A percentile compares a stretch with the other conserved stretches of the same genome.
phyloP scores from a whole-genome alignment of 1,139 yeast genomes.

The Yamadazyma dendronema region DNA sequence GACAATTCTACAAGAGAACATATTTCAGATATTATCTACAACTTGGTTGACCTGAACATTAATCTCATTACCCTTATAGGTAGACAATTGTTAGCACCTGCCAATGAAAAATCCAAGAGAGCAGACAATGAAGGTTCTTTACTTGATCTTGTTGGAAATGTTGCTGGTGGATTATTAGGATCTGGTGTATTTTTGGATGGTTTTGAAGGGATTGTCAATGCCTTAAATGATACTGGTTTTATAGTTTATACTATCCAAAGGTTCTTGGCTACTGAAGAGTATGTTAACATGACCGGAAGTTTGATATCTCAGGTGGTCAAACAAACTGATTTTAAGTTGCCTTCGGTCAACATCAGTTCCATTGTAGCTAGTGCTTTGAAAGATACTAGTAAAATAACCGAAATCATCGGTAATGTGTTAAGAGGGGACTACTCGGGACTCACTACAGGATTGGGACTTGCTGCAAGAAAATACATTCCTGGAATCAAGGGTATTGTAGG shows the following conservation, averaged over 20 bases:
- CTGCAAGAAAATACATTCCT: slow-evolving; percentile 24
- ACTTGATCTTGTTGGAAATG: slow-evolving; percentile 28
- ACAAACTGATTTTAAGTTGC: slow-evolving; percentile 23
- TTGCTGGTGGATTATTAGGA: slow-evolving; percentile 27
- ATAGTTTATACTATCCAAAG: slow-evolving; percentile 38
- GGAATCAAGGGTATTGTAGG: slow-evolving; percentile 31
- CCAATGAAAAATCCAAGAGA: slow-evolving; percentile 19
- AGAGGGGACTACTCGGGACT: slow-evolving; percentile 16
- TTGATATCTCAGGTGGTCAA: slow-evolving; percentile 25
- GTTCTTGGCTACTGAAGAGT: slow-evolving; percentile 34
- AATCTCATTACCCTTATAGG: slow-evolving; percentile 25
- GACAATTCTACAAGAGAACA: slow-evolving; percentile 36
- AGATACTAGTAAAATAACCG: slow-evolving; percentile 25
- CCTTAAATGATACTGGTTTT: slow-evolving; percentile 45
- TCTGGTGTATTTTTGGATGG: slow-evolving; percentile 27
- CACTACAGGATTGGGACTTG: slow-evolving; percentile 14
- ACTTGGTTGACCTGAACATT: slow-evolving; percentile 32
- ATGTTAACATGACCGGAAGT: slow-evolving; percentile 37
- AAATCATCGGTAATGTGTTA: slow-evolving; percentile 24
- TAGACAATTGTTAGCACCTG: slow-evolving; percentile 23
- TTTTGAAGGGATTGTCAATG: slow-evolving; percentile 29
- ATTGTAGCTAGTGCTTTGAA: slow-evolving; percentile 24
- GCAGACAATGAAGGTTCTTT: slow-evolving; percentile 24
- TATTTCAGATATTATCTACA: slow-evolving; percentile 33
- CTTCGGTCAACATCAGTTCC: slow-evolving; percentile 26